phyloP scores from a whole-genome alignment of 2,329 filamentous ascomycete genomes.

The Epichloe gansuensis region DNA sequence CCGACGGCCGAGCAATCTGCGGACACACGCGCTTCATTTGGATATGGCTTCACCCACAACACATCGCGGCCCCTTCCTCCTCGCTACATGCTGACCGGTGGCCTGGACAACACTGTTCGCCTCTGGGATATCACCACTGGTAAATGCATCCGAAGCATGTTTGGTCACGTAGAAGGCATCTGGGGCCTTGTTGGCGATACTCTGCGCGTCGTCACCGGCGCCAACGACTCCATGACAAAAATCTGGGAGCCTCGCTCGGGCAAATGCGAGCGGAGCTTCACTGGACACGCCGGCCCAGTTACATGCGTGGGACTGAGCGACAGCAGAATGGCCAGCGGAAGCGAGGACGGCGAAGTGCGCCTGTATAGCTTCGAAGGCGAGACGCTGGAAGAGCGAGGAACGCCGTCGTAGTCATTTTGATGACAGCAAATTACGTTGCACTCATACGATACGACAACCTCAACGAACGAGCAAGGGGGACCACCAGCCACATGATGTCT shows the following conservation, averaged over 20 bases:
- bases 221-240: constrained; percentile 91
- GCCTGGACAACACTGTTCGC: constrained; percentile 80
- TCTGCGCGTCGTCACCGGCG: constrained; percentile 73
- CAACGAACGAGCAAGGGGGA: no score
- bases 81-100: constrained; percentile 84
- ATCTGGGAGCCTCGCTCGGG: constrained; percentile 84
- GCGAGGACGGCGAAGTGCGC: constrained; percentile 84
- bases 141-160: constrained; percentile 79
- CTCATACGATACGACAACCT: no score
- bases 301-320: constrained; percentile 90
- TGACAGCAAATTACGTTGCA: no score
- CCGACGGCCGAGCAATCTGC: constrained; percentile 19
- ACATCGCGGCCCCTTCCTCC: constrained; percentile 59
- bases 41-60: constrained; percentile 48
- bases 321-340: constrained; percentile 76
- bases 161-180: constrained; percentile 90
- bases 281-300: constrained; percentile 79
- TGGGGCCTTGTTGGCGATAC: constrained; percentile 89
- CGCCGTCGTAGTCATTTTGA: constrained; percentile 31
- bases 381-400: constrained; percentile 35
- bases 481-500: no score
- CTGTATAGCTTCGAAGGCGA: constrained; percentile 63
- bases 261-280: constrained; percentile 83
- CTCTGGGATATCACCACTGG: constrained; percentile 82
- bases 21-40: constrained; percentile 43